Base-by-base conservation (phyloP, 495 filamentous ascomycete species). In the Aspergillus bridgeri region DNA sequence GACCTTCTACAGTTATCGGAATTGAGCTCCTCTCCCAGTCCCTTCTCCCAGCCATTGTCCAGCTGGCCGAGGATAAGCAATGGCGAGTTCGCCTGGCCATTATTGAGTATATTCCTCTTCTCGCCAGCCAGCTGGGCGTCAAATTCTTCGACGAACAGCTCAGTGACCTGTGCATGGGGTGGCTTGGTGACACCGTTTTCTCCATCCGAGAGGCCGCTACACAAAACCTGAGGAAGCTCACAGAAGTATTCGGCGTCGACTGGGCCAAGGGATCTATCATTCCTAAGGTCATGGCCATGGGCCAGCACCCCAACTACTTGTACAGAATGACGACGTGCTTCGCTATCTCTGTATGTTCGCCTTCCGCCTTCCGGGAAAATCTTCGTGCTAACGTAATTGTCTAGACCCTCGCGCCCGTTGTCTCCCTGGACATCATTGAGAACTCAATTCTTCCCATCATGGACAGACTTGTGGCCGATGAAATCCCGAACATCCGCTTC, bases 261-360 rank as follows among this genome's bases (percentile, higher is more conserved):
- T 98, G 94, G 94, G 92, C 94, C n/a, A 91, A 86, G 74, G 89
- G 90, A 62, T 91, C 92, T 45, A 98, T 98, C 64, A 96, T 98
- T 63, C 94, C 94, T 27, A 96, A 96, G 76, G 94, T 98, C 60
- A 94, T 96, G 85, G 89, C 86, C 15, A 96, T 98, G 95, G 94
- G 94, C 27, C 86, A 88, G 56, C 95, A 98, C 68, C 91, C 94
- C 22, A 98, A 98, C 74, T 98, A 98, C 69, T 86, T 98, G 44
- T 98, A 98, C 81, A 85, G 94, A 62, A 98, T 98, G 94, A 98
- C 94, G 13, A 98, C 94, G 25, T 97, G 92, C 75, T 97, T 98
- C 68, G 94, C 94, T 50, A 91, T 98, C 64, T 91, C 93, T 59
- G 94, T 98, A 84, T 78, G 90, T 81, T 43, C 22, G 43, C n/a